Evolutionary conservation across 75 land plant species (phyloP), one percentile per base, ranked within the genome.

Genomic region (Selaginella moellendorffii): DNA sequence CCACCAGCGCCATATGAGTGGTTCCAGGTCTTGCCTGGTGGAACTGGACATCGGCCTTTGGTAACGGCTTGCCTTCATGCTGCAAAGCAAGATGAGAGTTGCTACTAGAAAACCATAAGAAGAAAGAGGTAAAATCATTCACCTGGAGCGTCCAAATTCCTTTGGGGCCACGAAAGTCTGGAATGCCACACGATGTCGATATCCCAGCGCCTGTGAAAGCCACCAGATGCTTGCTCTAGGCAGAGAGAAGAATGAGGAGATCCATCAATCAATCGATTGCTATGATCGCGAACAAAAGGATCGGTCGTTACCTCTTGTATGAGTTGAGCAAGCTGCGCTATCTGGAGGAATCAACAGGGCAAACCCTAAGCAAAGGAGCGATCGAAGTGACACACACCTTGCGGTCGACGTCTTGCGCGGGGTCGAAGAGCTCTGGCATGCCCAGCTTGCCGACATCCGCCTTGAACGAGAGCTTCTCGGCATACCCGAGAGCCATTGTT

Each of bases 131-230:
- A n/a, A n/a, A n/a, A n/a, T n/a, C n/a, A n/a, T 51, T 36, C 24
- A 84, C 98, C 90, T 89, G 96, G 64, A 93, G 90, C 20, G 98
- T 93, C 98, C 98, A 93, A 29, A 93, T 74, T 22, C 97, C 98
- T 28, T 84, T 85, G 22, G 98, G 98, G 1, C 98, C 98, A 29
- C 98, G 86, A 82, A 93, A 93, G 71, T 93, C 98, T 63, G 98
- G 98, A 78, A 93, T 93, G 2, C 98, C 98, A 62, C 87, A 86
- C 31, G 98, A 86, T 27, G 98, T 93, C 58, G 98, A 93, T 53
- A 93, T 88, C 54, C 98, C 98, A 24, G 98, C 98, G 63, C 98
- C 96, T 24, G 98, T 93, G 72, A 85, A 93, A 61, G 74, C 97
- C 52, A 88, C 90, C 30, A 93, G 75, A 75, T 93, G 96, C 24